Percentiles rank a stretch among this genome's conserved stretches.
phyloP scores from a whole-genome alignment of 306 rosid genomes.

The Astragalus glycyphyllos region DNA sequence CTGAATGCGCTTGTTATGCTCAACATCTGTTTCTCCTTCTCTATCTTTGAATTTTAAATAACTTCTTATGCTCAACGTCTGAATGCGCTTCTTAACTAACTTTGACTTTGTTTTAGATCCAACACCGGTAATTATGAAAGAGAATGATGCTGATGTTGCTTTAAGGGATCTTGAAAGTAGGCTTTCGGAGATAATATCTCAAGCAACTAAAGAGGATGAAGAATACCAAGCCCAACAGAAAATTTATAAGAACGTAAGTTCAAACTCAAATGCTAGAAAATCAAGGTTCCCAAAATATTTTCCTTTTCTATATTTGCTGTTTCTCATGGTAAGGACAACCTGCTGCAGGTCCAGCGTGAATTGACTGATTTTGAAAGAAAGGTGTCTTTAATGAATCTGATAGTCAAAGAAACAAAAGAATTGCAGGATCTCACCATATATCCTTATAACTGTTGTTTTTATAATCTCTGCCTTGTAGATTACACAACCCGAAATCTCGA shows the following conservation, averaged over 20 bases:
- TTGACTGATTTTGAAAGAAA: constrained; percentile 57
- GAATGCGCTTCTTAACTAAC: too few relatives aligned
- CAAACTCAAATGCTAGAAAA: constrained; percentile 20
- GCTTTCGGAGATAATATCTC: constrained; percentile 52
- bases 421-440: constrained; percentile 64
- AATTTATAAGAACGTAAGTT: constrained; percentile 57
- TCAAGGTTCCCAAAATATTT: constrained; percentile 21
- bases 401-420: constrained; percentile 51
- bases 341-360: constrained; percentile 72
- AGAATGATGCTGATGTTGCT: constrained; percentile 49
- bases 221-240: constrained; percentile 57
- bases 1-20: neutral
- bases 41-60: constrained; percentile 21
- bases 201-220: constrained; percentile 58
- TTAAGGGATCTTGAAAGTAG: constrained; percentile 53
- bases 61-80: too few relatives aligned
- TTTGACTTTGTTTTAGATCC: constrained; percentile 51
- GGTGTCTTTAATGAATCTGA: constrained; percentile 60
- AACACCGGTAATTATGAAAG: constrained; percentile 33
- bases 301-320: constrained; percentile 21
- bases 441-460: constrained; percentile 56
- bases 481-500: constrained; percentile 14
- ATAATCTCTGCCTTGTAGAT: constrained; percentile 8
- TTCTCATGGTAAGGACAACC: constrained; percentile 33
- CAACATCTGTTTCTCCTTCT: neutral